These are phyloP conservation scores for Blastosporella zonata DNA, from an alignment of 1,284 basidiomycete genomes.

Conservation along the genomic window DNA sequence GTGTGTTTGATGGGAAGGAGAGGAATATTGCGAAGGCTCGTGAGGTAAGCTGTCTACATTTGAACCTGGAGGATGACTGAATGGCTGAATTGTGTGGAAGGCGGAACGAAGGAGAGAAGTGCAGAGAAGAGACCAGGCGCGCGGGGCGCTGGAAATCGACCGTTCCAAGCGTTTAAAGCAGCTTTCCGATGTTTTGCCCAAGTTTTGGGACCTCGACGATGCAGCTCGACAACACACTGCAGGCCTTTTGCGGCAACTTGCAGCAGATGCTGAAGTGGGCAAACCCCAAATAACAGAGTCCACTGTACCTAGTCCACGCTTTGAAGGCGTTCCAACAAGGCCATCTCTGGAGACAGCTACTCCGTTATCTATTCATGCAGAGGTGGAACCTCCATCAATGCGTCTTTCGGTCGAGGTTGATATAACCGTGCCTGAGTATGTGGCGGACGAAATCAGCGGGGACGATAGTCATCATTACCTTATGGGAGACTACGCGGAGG, in stretches of 20 bases:
- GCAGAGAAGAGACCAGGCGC: conserved; percentile 42
- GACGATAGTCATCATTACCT: neutral
- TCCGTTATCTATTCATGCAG: neutral
- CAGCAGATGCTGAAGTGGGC: neutral
- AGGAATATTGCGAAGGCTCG: conserved; percentile 64
- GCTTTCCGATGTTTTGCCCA: conserved; percentile 18
- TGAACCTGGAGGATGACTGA: neutral
- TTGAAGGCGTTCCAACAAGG: neutral
- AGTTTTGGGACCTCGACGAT: conserved; percentile 15
- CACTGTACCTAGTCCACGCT: neutral
- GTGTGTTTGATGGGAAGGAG: conserved; percentile 73
- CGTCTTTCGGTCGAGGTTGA: conserved; percentile 10
- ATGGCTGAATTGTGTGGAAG: conserved; percentile 28
- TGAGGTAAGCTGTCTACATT: conserved; percentile 49
- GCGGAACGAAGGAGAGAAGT: conserved; percentile 47
- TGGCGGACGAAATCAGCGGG: conserved; percentile 8
- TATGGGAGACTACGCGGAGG: conserved; percentile 8
- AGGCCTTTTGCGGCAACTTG: conserved; percentile 13
- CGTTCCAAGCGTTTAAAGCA: conserved; percentile 46
- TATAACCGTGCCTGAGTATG: conserved; percentile 2
- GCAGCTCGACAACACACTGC: conserved; percentile 10
- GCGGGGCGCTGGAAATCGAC: conserved; percentile 53
- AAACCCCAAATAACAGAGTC: neutral
- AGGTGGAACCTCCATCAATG: neutral
- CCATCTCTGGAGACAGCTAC: neutral